phyloP scores from a whole-genome alignment of 2,329 filamentous ascomycete species.

The Pseudogymnoascus sp. region DNA sequence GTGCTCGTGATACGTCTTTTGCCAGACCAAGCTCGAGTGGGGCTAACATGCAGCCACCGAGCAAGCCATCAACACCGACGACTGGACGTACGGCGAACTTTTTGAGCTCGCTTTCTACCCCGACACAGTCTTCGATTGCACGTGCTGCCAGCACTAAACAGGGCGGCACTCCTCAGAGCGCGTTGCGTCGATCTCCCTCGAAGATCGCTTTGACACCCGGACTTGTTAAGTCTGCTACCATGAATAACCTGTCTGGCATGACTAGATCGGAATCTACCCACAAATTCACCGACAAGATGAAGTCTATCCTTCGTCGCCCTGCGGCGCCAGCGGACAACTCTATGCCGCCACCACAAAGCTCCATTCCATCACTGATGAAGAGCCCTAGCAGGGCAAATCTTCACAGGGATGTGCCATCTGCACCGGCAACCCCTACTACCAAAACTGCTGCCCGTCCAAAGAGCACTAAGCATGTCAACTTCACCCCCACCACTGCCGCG shows the following conservation, averaged over 20 bases:
- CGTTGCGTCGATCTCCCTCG: conserved; percentile 31
- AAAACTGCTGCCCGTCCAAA: conserved; percentile 39
- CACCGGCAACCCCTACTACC: conserved; percentile 52
- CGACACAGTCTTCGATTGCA: conserved; percentile 66
- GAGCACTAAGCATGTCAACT: conserved; percentile 65
- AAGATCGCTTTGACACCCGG: conserved; percentile 29
- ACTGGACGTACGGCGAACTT: conserved; percentile 37
- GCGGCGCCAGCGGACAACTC: conserved; percentile 18
- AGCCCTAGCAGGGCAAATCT: conserved; percentile 41
- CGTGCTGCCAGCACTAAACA: conserved; percentile 48
- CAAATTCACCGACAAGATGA: conserved; percentile 39
- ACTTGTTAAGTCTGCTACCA: conserved; percentile 45
- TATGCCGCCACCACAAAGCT: conserved; percentile 13
- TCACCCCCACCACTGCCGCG: conserved; percentile 56
- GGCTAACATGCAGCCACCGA: conserved; percentile 38
- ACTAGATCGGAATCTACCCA: conserved; percentile 23
- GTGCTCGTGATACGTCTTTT: conserved; percentile 61
- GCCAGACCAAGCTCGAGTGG: conserved; percentile 51
- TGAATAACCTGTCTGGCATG: conserved; percentile 32
- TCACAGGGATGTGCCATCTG: conserved; percentile 43
- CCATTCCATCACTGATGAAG: conserved; percentile 22
- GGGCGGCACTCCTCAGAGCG: conserved; percentile 36
- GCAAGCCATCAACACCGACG: conserved; percentile 37
- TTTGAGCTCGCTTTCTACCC: conserved; percentile 57
- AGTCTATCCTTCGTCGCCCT: conserved; percentile 44